Conservation (phyloP, 768 basidiomycete species). For the Brasilioporus rufonigricans region DNA sequence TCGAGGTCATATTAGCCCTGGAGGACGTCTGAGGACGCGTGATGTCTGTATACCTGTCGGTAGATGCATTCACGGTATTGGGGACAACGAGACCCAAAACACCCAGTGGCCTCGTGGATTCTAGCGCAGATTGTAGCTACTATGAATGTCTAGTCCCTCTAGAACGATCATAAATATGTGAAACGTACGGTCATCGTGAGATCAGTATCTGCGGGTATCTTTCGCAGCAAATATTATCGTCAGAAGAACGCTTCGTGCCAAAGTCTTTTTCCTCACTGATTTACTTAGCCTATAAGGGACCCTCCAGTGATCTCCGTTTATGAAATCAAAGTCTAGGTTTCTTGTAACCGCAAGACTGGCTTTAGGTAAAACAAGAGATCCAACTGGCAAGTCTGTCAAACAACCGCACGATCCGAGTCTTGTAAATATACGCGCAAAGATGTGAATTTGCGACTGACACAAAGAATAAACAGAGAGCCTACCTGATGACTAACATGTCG, state of each 20-base stretch:
- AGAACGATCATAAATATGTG: neutral
- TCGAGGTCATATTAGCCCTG: slow-evolving; percentile 4
- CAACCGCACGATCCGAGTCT: slow-evolving; percentile 84
- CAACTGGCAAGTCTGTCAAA: slow-evolving; percentile 66
- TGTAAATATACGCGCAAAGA: slow-evolving; percentile 4
- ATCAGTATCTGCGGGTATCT: slow-evolving; percentile 60
- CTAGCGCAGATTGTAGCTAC: slow-evolving; percentile 48
- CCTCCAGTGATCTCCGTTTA: slow-evolving; percentile 36
- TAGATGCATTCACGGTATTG: slow-evolving; percentile 66
- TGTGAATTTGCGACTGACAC: neutral
- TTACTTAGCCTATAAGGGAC: slow-evolving; percentile 66
- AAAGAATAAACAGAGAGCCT: neutral
- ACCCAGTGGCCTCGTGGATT: slow-evolving; percentile 42
- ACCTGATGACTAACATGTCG: slow-evolving; percentile 54
- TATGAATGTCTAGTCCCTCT: slow-evolving; percentile 5
- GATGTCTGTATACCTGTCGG: slow-evolving; percentile 60
- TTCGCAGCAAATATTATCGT: neutral
- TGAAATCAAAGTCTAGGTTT: slow-evolving; percentile 78
- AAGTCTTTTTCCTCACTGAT: slow-evolving; percentile 41
- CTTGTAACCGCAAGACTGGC: slow-evolving; percentile 66
- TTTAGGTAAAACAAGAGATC: slow-evolving; percentile 69
- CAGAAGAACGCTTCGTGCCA: neutral
- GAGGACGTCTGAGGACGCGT: neutral
- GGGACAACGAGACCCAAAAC: slow-evolving; percentile 38
- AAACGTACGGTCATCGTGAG: slow-evolving; percentile 50